Evolutionary conservation across 2,329 filamentous ascomycete species (phyloP), one percentile per base, ranked within the genome.

Genomic region (Ceratocystis eucalypticola): DNA sequence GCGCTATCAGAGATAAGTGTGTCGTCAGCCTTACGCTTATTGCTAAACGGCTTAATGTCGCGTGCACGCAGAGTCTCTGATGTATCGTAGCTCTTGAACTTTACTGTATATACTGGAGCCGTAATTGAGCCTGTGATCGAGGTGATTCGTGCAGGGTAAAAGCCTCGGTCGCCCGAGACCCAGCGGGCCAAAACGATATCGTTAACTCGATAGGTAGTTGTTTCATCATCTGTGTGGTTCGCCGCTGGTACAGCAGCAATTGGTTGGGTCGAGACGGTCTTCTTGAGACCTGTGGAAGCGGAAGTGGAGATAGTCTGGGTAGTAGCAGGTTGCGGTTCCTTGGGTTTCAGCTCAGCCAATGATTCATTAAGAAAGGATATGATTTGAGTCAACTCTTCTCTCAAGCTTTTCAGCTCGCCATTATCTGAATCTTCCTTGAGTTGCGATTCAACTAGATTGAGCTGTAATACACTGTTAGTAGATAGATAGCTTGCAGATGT

Each of bases 101-200:
- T 94, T 75, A 99, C 92, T 61, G 90, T 88, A 75, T 96, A 99
- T 69, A 96, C 89, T 45, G 92, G 93, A 64, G 90, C 89, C 55
- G 86, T 88, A n/a, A 88, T 87, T 7, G 91, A 96, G 67, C 94
- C 94, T 25, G 93, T 96, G 71, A 96, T 92, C 64, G 89, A 92
- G 64, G 91, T 93, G 75, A 99, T 96, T 72, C 90, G 87, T 53
- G 92, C 94, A 59, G 91, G 88, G 77, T 97, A 97, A 77, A 92
- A 96, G 28, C 84, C 83, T 73, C 89, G 91, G 76, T 99, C 94
- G 65, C 91, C 91, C 8, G 90, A 88, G 61, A 88, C 79, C 90
- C 92, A 99, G 76, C 93, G 92, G 61, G 93, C 94, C 75, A 94
- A 81, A 65, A 96, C 89, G 41, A 81, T 88, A 72, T 99, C 94